Percentiles rank a stretch among this genome's conserved stretches.
Conservation (phyloP, 805 yeast genomes). For the Saitoella complicata region DNA sequence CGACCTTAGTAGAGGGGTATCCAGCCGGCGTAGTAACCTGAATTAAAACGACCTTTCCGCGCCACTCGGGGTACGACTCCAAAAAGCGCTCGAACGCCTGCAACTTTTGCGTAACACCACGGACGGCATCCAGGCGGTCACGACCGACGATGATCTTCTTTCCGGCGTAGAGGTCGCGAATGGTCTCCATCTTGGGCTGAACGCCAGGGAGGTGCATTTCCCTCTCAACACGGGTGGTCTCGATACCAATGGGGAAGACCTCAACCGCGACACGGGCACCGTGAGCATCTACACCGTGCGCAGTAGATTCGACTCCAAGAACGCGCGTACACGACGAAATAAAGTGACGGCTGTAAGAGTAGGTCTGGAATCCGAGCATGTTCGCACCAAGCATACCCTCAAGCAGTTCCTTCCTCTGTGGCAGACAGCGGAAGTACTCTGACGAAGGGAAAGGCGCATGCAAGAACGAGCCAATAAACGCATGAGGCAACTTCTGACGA, state of each 20-base stretch:
- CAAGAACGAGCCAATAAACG: conserved; percentile 59
- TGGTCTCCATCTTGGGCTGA: conserved; percentile 40
- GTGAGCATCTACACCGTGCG: conserved; percentile 32
- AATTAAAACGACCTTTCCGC: conserved; percentile 67
- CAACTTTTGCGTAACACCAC: conserved; percentile 86
- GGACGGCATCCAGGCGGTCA: conserved; percentile 77
- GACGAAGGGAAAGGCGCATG: conserved; percentile 93
- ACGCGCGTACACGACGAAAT: conserved; percentile 78
- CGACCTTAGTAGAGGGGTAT: conserved; percentile 45
- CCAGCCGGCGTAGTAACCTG: conserved; percentile 79
- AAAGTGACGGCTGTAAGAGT: conserved; percentile 78
- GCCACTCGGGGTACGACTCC: conserved; percentile 86
- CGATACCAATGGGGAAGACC: conserved; percentile 80
- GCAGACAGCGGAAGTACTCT: conserved; percentile 79
- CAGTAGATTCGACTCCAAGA: conserved; percentile 50
- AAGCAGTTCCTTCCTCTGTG: conserved; percentile 63
- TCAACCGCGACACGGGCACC: conserved; percentile 63
- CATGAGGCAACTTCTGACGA: conserved; percentile 59
- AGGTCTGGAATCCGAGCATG: conserved; percentile 71
- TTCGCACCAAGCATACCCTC: conserved; percentile 89
- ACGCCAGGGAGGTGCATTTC: conserved; percentile 35
- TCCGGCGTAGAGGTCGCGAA: conserved; percentile 30
- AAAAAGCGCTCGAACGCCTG: conserved; percentile 81
- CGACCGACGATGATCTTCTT: conserved; percentile 76
- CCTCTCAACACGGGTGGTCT: conserved; percentile 46